Evolutionary conservation across 306 rosid species (phyloP).

Genomic region (Sphenostylis stenocarpa): DNA sequence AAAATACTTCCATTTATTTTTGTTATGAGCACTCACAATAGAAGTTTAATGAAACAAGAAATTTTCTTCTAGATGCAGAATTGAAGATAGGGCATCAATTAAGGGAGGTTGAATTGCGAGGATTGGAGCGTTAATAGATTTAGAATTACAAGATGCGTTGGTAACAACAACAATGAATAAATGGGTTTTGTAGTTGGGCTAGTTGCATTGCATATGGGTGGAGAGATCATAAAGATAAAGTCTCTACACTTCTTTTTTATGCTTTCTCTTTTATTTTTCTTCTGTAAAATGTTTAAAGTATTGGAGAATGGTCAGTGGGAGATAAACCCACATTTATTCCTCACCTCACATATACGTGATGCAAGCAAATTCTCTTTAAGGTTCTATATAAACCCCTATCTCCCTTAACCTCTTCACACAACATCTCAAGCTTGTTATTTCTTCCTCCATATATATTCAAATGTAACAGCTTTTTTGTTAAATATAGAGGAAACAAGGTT

Average conservation of each 20-base stretch:
- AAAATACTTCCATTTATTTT: neutral
- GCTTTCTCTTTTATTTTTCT: conserved; percentile 41
- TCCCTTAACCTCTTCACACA: conserved; percentile 36
- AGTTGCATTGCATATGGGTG: conserved; percentile 48
- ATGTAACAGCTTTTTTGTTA: conserved; percentile 14
- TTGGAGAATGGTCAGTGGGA: conserved; percentile 42
- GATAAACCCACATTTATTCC: conserved; percentile 73
- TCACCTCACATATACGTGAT: conserved; percentile 55
- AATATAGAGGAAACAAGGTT: neutral
- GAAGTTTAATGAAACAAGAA: neutral
- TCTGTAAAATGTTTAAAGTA: conserved; percentile 49
- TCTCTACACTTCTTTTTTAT: conserved; percentile 39
- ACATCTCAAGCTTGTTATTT: conserved; percentile 21
- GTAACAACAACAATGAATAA: conserved; percentile 50
- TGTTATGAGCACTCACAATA: neutral
- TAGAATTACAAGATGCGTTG: conserved; percentile 67
- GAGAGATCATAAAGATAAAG: conserved; percentile 53
- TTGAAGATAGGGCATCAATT: neutral
- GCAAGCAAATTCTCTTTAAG: conserved; percentile 35
- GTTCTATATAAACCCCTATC: conserved; percentile 61
- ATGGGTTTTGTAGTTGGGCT: conserved; percentile 41
- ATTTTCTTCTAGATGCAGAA: neutral
- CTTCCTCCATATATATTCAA: neutral
- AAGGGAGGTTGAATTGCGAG: conserved; percentile 17
- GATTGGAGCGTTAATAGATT: conserved; percentile 42